These are phyloP conservation scores for Euptelea pleiosperma DNA, from an alignment of 164 flowering plant genomes.

Conservation along the genomic window DNA sequence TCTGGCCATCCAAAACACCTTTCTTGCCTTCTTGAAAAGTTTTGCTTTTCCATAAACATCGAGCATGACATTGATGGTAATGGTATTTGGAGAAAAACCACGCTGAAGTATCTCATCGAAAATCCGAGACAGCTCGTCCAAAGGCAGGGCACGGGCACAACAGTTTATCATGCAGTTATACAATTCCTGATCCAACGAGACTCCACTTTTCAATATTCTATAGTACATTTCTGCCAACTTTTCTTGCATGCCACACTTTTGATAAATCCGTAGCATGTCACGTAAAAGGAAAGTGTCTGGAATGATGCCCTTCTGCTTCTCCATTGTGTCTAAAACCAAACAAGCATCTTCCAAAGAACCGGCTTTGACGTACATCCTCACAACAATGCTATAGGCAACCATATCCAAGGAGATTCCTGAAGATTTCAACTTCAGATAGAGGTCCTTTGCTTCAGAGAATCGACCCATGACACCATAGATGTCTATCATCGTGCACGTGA, in stretches of 20 bases:
- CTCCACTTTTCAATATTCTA: slow-evolving; percentile 52
- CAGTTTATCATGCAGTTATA: slow-evolving; percentile 83
- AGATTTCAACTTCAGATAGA: slow-evolving; percentile 48
- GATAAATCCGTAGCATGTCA: slow-evolving; percentile 84
- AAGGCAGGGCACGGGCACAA: slow-evolving; percentile 76
- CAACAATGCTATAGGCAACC: slow-evolving; percentile 62
- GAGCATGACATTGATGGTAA: slow-evolving; percentile 71
- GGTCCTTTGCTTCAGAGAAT: slow-evolving; percentile 53
- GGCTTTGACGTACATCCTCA: slow-evolving; percentile 71
- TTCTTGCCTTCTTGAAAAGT: slow-evolving; percentile 60
- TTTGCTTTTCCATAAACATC: slow-evolving; percentile 62
- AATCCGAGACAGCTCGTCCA: slow-evolving; percentile 71
- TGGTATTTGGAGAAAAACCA: slow-evolving; percentile 58
- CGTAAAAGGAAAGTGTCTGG: slow-evolving; percentile 64
- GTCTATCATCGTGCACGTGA: slow-evolving; percentile 75
- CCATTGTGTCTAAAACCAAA: slow-evolving; percentile 58
- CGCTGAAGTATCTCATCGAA: slow-evolving; percentile 65
- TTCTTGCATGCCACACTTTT: slow-evolving; percentile 49
- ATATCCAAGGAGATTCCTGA: slow-evolving; percentile 52
- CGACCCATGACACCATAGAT: slow-evolving; percentile 49
- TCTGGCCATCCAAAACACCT: slow-evolving; percentile 53
- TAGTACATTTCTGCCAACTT: slow-evolving; percentile 55
- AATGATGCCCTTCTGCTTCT: slow-evolving; percentile 43
- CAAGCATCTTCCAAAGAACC: slow-evolving; percentile 65
- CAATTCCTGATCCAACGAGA: slow-evolving; percentile 72